phyloP scores from a whole-genome alignment of 495 filamentous ascomycete species.

The Penicillium waksmanii region DNA sequence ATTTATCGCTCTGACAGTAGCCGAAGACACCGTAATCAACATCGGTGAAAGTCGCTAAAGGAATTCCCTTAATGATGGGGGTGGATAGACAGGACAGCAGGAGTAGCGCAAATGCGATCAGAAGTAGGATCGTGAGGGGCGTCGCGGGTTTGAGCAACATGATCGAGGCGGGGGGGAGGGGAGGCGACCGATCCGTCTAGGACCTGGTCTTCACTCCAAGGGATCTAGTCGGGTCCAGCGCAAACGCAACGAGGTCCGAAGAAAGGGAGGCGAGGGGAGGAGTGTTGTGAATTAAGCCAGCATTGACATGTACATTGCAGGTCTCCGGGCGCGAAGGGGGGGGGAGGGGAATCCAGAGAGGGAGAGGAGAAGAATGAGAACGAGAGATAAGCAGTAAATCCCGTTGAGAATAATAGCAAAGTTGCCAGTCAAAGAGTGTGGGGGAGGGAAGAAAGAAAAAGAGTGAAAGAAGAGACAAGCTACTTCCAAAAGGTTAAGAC shows the following conservation, averaged over 20 bases:
- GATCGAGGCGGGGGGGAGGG: slow-evolving; percentile 25
- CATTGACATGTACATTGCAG: slow-evolving; percentile 22
- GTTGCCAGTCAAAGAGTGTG: neutral
- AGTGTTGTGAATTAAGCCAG: slow-evolving; percentile 16
- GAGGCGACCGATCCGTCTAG: slow-evolving; percentile 20
- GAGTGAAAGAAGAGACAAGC: slow-evolving; percentile 22
- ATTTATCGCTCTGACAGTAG: slow-evolving; percentile 68
- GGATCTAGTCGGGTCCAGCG: slow-evolving; percentile 18
- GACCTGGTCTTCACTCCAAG: slow-evolving; percentile 13
- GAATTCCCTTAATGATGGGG: slow-evolving; percentile 84
- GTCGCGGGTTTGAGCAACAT: slow-evolving; percentile 87
- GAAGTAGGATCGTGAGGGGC: slow-evolving; percentile 82
- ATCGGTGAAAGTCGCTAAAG: slow-evolving; percentile 73
- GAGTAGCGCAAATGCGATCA: slow-evolving; percentile 82
- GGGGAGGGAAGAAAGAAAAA: slow-evolving; percentile 7
- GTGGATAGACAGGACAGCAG: slow-evolving; percentile 90
- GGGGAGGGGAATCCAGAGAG: neutral
- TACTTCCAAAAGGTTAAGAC: neutral
- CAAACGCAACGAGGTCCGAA: slow-evolving; percentile 1
- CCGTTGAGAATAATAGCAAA: neutral
- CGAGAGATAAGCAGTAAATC: neutral
- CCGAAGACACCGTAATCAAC: slow-evolving; percentile 93
- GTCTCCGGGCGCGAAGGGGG: slow-evolving; percentile 16
- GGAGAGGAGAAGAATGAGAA: neutral
- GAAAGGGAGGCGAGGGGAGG: neutral